Base-by-base conservation (phyloP, 164 flowering plant genomes). In the Vitis riparia region DNA sequence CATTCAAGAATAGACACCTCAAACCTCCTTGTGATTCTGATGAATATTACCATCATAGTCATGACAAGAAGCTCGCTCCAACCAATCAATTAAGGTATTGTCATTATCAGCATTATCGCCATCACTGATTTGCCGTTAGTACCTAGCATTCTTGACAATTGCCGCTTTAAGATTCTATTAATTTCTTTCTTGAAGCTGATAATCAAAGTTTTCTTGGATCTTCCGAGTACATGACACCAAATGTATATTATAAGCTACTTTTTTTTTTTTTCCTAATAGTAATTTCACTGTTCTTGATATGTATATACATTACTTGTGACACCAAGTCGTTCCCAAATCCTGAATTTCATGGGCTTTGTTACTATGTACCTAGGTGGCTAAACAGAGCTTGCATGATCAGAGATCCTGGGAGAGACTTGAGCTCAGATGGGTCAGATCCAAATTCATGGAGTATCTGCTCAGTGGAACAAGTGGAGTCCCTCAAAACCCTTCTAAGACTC, bases 301-400 rank as follows among this genome's bases (percentile, higher is more conserved):
- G 44, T 6, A 37, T 37, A 37, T 6, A 37, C 44, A 37, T 37
- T 6, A 3, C 44, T 6, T 37, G 44, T 23, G 27, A 23, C 27
- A 23, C 27, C 2, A 23, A 37, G 7, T 37, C 5, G 0, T 3
- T 32, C 44, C 44, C 7, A 7, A 32, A 32, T 32, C 2, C 23
- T n/a, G 14, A 32, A 4, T 17, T 55, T 63, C 30, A 19, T 23
- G 16, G 27, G 27, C 27, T 23, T 60, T 61, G n/a, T 30, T 37
- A 6, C 47, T 8, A 8, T 51, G 8, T 72, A 9, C 55, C 9
- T 14, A 86, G 85, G 73, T 82, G 65, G 58, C 61, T 84, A 32
- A 82, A 81, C 79, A 84, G 79, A 73, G 87, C 88, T 49, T 85
- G 88, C 70, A 62, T 78, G 7, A 75, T 78, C 9, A 73, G 55